These are phyloP conservation scores for Ajuga chamaepitys DNA, from an alignment of 257 asterid species.

Conservation along the genomic window DNA sequence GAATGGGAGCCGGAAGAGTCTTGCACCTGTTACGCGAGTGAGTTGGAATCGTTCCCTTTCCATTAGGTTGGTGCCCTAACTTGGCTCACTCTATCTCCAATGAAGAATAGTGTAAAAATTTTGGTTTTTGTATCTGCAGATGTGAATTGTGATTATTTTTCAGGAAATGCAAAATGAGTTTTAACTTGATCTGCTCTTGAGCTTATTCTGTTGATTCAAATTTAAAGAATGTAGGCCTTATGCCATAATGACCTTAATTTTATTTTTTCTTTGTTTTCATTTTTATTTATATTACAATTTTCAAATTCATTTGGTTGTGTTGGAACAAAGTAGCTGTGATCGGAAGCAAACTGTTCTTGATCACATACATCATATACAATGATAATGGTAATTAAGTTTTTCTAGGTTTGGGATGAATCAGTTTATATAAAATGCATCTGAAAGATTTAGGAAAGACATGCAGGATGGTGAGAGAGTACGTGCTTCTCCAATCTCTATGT, in stretches of 20 bases:
- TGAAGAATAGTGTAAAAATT: background rate
- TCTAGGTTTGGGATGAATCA: background rate
- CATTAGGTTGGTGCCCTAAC: constrained; percentile 55
- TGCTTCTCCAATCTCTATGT: background rate
- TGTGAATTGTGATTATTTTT: background rate
- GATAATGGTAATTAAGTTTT: background rate
- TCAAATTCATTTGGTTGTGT: background rate
- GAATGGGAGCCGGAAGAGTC: constrained; percentile 35
- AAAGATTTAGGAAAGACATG: background rate
- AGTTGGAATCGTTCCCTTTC: constrained; percentile 90
- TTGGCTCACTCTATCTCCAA: background rate
- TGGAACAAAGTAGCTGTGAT: background rate
- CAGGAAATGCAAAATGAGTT: background rate
- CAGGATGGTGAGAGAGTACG: background rate
- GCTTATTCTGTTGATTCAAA: background rate
- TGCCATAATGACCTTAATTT: background rate
- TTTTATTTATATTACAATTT: background rate
- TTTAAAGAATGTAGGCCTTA: background rate
- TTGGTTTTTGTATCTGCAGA: background rate
- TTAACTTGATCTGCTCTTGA: background rate
- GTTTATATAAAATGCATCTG: too few species aligned
- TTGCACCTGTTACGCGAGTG: constrained; percentile 47
- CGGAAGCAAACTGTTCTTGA: background rate
- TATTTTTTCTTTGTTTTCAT: background rate
- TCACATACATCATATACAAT: background rate